Conservation (phyloP, 179 eudicot genomes). For the Corrigiola litoralis region DNA sequence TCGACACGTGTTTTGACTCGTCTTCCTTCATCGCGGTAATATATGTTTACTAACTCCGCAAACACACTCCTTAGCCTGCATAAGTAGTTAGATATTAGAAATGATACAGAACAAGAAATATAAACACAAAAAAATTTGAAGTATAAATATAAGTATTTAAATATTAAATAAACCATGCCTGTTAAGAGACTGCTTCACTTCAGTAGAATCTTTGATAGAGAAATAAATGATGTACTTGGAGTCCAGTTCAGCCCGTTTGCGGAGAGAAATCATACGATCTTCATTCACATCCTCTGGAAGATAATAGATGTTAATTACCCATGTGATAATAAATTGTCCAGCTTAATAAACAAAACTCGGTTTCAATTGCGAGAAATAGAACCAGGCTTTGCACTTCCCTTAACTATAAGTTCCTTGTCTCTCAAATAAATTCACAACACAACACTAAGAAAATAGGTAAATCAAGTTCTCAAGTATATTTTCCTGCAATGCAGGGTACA, state of each 20-base stretch:
- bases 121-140: neutral
- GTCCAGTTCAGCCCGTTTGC: slow-evolving; percentile 94
- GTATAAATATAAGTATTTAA: neutral
- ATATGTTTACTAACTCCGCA: slow-evolving; percentile 58
- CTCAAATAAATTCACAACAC: no score
- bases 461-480: no score
- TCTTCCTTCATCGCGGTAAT: slow-evolving; percentile 88
- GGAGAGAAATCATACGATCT: slow-evolving; percentile 77
- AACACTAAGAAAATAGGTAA: no score
- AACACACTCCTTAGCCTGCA: slow-evolving; percentile 69
- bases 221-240: slow-evolving; percentile 56
- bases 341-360: neutral
- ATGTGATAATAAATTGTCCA: neutral
- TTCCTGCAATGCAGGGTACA: no score
- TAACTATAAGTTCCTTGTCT: no score
- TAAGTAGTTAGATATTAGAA: slow-evolving; percentile 5
- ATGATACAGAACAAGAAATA: slow-evolving; percentile 5
- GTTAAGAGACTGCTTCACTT: slow-evolving; percentile 61
- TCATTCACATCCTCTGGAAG: slow-evolving; percentile 70
- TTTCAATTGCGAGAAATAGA: neutral
- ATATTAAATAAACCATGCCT: slow-evolving; percentile 54
- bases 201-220: slow-evolving; percentile 42
- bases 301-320: slow-evolving; percentile 18
- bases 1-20: slow-evolving; percentile 75
- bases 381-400: neutral